Evolutionary conservation across 257 asterid genomes (phyloP).

Genomic region (Misopates orontium): DNA sequence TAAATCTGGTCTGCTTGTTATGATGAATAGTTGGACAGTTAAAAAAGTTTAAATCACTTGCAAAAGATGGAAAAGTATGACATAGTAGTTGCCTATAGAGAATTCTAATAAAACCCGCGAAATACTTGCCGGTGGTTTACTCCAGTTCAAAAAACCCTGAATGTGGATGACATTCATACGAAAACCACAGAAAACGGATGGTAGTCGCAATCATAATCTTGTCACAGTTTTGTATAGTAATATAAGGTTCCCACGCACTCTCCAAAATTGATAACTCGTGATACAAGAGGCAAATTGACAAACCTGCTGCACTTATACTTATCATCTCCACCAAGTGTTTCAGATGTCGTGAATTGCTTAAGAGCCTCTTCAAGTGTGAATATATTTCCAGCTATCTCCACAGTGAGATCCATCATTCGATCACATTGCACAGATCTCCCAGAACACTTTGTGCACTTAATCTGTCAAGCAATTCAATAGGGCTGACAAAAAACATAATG

Average conservation of each 20-base stretch:
- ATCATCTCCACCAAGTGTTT: slow-evolving; percentile 63
- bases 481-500: slow-evolving; percentile 18
- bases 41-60: slow-evolving; percentile 5
- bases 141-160: background rate
- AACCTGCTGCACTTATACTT: slow-evolving; percentile 66
- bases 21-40: background rate
- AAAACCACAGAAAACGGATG: background rate
- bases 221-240: slow-evolving; percentile 4
- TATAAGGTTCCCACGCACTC: background rate
- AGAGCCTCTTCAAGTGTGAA: slow-evolving; percentile 57
- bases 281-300: slow-evolving; percentile 15
- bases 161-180: background rate
- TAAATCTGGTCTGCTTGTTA: slow-evolving; percentile 3
- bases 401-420: slow-evolving; percentile 57
- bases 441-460: slow-evolving; percentile 59
- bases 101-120: slow-evolving; percentile 1
- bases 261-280: slow-evolving; percentile 14
- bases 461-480: slow-evolving; percentile 35
- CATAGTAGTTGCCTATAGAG: slow-evolving; percentile 7
- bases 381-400: slow-evolving; percentile 56
- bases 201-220: background rate
- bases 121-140: background rate
- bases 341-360: slow-evolving; percentile 50
- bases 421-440: slow-evolving; percentile 51
- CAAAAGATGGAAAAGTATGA: background rate